phyloP scores from a whole-genome alignment of 164 flowering plant species.

The Brasenia schreberi region DNA sequence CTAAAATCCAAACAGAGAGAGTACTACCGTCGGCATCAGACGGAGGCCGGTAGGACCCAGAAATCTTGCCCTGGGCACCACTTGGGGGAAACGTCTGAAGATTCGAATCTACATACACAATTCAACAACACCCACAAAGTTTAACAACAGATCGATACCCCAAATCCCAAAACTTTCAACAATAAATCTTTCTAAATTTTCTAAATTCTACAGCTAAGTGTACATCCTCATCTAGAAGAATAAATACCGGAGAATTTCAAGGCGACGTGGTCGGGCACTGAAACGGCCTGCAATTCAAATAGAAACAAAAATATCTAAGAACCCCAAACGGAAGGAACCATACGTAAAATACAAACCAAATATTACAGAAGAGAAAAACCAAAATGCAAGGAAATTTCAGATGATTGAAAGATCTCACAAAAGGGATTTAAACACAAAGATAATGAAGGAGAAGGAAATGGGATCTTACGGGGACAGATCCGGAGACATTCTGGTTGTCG shows the following conservation, averaged over 20 bases:
- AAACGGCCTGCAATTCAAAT: conserved; percentile 42
- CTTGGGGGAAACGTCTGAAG: conserved; percentile 83
- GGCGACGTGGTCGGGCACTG: conserved; percentile 52
- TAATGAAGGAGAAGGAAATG: not conserved
- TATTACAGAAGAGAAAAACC: not conserved
- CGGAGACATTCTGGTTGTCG: conserved; percentile 70
- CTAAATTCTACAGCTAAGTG: too few species aligned
- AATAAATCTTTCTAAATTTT: too few species aligned
- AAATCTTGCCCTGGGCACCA: conserved; percentile 66
- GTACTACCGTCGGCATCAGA: conserved; percentile 84
- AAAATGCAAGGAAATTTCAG: not conserved
- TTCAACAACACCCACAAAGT: not conserved
- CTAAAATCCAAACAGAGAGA: not conserved
- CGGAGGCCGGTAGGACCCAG: conserved; percentile 58
- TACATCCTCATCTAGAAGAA: not conserved
- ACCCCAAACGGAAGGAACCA: not conserved
- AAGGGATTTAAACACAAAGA: not conserved
- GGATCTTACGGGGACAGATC: conserved; percentile 78
- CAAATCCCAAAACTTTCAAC: not conserved
- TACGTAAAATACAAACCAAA: conserved; percentile 11
- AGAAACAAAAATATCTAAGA: not conserved
- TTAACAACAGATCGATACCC: not conserved
- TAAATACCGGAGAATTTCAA: conserved; percentile 43
- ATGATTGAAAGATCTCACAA: not conserved
- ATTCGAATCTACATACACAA: conserved; percentile 41